Evolutionary conservation across 2,329 filamentous ascomycete genomes (phyloP).

Genomic region (Colletotrichum cuscutae): DNA sequence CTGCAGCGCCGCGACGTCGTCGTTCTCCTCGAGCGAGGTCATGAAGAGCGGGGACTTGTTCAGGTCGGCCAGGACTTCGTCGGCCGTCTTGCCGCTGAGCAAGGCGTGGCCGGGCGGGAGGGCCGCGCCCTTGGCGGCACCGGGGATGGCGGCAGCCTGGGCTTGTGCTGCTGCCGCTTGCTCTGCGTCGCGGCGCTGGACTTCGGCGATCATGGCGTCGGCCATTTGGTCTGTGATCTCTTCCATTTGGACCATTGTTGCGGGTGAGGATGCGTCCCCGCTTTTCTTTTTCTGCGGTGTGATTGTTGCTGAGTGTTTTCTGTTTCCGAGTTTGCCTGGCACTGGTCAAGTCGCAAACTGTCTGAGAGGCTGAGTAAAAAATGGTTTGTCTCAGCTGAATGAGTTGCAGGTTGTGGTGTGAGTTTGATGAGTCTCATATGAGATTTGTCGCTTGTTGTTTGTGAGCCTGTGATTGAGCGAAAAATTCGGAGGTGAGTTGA

Average conservation of each 20-base stretch:
- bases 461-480: slow-evolving; percentile 5
- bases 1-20: slow-evolving; percentile 85
- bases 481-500: slow-evolving; percentile 20
- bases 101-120: slow-evolving; percentile 57
- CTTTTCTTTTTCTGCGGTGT: background rate
- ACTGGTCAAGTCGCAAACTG: background rate
- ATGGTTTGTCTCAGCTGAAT: background rate
- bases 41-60: slow-evolving; percentile 87
- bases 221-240: slow-evolving; percentile 55
- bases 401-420: background rate
- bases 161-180: slow-evolving; percentile 1
- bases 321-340: background rate
- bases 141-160: slow-evolving; percentile 24
- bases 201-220: slow-evolving; percentile 41
- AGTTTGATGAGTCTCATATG: background rate
- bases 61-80: slow-evolving; percentile 66
- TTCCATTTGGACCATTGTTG: slow-evolving; percentile 49
- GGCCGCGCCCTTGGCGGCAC: slow-evolving; percentile 48
- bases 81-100: slow-evolving; percentile 56
- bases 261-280: background rate
- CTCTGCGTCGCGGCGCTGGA: background rate
- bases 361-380: background rate
- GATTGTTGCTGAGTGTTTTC: too few relatives aligned
- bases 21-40: slow-evolving; percentile 90
- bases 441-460: background rate